phyloP scores from a whole-genome alignment of 495 filamentous ascomycete genomes.

The Sordaria brevicollis region DNA sequence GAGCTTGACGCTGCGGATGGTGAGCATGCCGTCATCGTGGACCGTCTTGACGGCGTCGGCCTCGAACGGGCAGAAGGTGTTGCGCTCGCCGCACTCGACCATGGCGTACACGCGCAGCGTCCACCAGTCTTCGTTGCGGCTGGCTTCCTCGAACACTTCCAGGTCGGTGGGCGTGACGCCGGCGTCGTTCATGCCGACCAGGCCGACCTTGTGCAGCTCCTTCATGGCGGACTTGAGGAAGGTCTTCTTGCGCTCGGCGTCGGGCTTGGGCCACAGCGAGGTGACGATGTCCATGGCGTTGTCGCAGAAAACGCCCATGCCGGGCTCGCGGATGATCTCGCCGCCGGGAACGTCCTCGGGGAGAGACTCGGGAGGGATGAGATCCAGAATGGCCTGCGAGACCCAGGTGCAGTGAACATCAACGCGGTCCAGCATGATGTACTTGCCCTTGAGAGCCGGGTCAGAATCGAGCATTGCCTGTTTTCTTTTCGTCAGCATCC shows the following conservation, averaged over 20 bases:
- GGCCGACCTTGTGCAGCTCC: conserved; percentile 46
- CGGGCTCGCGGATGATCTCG: conserved; percentile 43
- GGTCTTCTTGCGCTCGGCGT: conserved; percentile 31
- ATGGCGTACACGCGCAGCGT: conserved; percentile 51
- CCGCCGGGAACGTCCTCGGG: conserved; percentile 47
- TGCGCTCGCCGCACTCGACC: conserved; percentile 50
- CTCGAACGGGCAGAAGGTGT: conserved; percentile 45
- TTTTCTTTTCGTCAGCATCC: background rate
- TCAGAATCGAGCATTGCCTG: conserved; percentile 44
- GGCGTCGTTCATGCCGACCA: conserved; percentile 55
- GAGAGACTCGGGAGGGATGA: conserved; percentile 37
- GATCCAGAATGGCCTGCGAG: conserved; percentile 45
- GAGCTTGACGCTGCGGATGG: conserved; percentile 46
- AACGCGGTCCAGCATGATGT: conserved; percentile 56
- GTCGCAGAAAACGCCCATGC: conserved; percentile 58
- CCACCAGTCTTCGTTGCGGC: conserved; percentile 35
- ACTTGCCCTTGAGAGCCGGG: conserved; percentile 36
- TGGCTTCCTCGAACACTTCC: conserved; percentile 38
- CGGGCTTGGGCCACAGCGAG: conserved; percentile 43
- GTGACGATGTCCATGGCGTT: conserved; percentile 55
- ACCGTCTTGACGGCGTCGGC: conserved; percentile 29
- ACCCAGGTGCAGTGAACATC: conserved; percentile 59
- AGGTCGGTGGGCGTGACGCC: conserved; percentile 43
- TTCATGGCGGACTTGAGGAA: conserved; percentile 45
- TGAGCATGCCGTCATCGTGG: conserved; percentile 32